Conservation (phyloP, 164 flowering plant genomes). For the Vitis amurensis region DNA sequence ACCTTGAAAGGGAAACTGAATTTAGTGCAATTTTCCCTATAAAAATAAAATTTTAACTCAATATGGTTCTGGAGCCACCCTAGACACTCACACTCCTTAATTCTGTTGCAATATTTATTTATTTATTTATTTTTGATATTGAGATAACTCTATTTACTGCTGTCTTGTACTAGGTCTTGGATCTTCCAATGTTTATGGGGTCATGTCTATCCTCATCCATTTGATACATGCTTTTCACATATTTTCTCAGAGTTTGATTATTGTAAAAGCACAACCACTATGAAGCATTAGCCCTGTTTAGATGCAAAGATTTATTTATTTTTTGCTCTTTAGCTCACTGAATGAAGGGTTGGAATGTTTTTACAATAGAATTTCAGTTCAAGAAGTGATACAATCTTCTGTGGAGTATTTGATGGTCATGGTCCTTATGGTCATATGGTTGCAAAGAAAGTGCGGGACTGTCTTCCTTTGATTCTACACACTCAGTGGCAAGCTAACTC, state of each 20-base stretch:
- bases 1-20: no score
- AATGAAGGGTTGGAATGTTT: constrained; percentile 21
- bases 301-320: constrained; percentile 2
- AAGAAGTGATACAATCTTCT: constrained; percentile 59
- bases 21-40: no score
- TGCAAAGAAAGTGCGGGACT: constrained; percentile 76
- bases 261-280: neutral
- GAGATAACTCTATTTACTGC: no score
- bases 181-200: no score
- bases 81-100: no score
- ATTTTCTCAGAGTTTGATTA: neutral
- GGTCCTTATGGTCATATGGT: constrained; percentile 91
- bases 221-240: no score
- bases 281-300: neutral
- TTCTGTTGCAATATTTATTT: no score
- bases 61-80: no score
- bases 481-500: constrained; percentile 52
- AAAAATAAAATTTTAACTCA: no score
- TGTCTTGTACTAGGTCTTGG: no score
- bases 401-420: constrained; percentile 90
- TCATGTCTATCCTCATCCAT: no score
- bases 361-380: constrained; percentile 59
- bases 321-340: neutral
- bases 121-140: no score
- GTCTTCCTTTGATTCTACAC: constrained; percentile 64